These are phyloP conservation scores for Hypocrella siamensis DNA, from an alignment of 2,329 filamentous ascomycete species.

Conservation along the genomic window DNA sequence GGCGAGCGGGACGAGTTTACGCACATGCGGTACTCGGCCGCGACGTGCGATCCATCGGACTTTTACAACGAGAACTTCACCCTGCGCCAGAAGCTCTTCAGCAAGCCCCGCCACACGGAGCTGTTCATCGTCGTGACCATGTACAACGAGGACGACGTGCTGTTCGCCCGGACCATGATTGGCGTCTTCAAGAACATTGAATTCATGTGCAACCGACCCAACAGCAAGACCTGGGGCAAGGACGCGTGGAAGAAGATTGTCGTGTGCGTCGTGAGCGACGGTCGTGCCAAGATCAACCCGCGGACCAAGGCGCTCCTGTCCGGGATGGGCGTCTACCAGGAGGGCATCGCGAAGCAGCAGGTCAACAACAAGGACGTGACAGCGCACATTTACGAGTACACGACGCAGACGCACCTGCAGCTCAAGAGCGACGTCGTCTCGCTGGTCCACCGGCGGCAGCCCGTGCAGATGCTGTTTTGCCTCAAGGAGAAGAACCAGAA, in stretches of 20 bases:
- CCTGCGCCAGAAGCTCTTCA: conserved; percentile 78
- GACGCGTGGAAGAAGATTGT: conserved; percentile 99
- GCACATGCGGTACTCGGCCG: conserved; percentile 86
- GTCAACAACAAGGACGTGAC: conserved; percentile 95
- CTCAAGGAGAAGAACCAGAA: conserved; percentile 99
- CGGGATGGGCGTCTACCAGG: conserved; percentile 91
- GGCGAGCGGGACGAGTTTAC: conserved; percentile 85
- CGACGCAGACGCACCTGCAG: conserved; percentile 69
- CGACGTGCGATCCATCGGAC: conserved; percentile 80
- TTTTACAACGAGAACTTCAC: conserved; percentile 88
- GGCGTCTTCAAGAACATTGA: conserved; percentile 98
- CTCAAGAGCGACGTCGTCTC: conserved; percentile 83
- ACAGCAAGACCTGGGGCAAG: conserved; percentile 95
- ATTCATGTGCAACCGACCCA: conserved; percentile 87
- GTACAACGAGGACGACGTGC: conserved; percentile 97
- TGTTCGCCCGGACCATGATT: conserved; percentile 89
- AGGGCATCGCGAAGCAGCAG: conserved; percentile 95
- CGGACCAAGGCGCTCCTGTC: conserved; percentile 79
- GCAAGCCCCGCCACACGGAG: conserved; percentile 83
- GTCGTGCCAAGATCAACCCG: conserved; percentile 91
- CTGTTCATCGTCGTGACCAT: conserved; percentile 94
- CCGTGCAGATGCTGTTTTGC: conserved; percentile 94
- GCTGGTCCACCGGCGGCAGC: conserved; percentile 71
- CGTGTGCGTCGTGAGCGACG: conserved; percentile 92
- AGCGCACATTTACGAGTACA: conserved; percentile 95